Percentiles rank a stretch among this genome's conserved stretches.
Conservation (phyloP, 305 asterid genomes). For the Plantago rigida region DNA sequence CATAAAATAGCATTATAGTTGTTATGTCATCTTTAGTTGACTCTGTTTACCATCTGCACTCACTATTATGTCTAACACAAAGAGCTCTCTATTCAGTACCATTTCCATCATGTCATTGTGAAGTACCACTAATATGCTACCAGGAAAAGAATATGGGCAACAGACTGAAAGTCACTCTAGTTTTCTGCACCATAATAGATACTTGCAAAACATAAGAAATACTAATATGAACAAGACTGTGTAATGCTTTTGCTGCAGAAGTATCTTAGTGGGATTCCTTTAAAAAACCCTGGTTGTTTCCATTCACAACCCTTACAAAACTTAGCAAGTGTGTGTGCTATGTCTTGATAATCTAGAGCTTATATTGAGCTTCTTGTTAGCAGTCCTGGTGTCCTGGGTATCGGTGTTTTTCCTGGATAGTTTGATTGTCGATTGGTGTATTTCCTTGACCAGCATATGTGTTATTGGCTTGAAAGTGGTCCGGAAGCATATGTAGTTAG, state of each 20-base stretch:
- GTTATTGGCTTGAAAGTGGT: background rate
- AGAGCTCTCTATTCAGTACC: background rate
- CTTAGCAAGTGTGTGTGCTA: background rate
- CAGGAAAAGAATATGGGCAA: background rate
- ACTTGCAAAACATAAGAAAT: too few relatives aligned
- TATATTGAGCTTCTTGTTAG: background rate
- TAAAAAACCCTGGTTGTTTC: too few relatives aligned
- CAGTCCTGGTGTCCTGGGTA: too few relatives aligned
- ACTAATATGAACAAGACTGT: background rate
- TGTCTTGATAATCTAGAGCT: too few relatives aligned
- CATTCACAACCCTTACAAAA: background rate
- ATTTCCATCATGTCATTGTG: background rate
- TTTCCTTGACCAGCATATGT: background rate
- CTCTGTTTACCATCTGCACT: constrained; percentile 12
- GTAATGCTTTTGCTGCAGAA: background rate
- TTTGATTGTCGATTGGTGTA: background rate
- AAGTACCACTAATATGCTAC: background rate
- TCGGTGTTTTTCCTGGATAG: background rate
- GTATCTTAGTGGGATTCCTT: background rate
- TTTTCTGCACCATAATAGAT: background rate
- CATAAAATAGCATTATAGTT: background rate
- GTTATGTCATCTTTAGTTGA: background rate
- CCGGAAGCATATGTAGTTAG: background rate
- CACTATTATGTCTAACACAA: constrained; percentile 11
- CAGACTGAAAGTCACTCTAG: background rate